These are phyloP conservation scores for Globisporangium cylindrosporum DNA, from an alignment of 352 stramenopile genomes.

Conservation along the genomic window DNA sequence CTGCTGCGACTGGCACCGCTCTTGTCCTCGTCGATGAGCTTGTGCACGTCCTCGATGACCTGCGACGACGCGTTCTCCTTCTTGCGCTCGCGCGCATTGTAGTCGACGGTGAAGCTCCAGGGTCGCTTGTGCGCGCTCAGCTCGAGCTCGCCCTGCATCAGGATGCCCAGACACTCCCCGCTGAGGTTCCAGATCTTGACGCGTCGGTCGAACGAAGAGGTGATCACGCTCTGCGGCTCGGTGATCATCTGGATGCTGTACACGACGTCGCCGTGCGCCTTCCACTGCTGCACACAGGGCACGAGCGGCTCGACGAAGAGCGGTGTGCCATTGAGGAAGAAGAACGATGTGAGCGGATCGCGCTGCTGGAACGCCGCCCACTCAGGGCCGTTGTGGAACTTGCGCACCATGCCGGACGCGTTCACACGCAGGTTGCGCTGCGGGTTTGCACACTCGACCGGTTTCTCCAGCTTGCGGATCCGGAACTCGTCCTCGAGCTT, in stretches of 20 bases:
- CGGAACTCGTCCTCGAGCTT: conserved; percentile 49
- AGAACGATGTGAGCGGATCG: conserved; percentile 56
- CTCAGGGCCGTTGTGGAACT: conserved; percentile 60
- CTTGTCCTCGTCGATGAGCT: conserved; percentile 23
- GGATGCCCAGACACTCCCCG: conserved; percentile 64
- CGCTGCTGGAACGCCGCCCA: conserved; percentile 49
- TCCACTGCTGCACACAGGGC: conserved; percentile 56
- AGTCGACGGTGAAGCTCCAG: conserved; percentile 78
- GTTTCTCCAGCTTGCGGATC: conserved; percentile 41
- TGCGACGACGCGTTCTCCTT: conserved; percentile 54
- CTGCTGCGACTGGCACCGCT: conserved; percentile 6
- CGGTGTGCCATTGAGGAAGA: conserved; percentile 51
- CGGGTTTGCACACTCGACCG: conserved; percentile 68
- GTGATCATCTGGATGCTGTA: conserved; percentile 76
- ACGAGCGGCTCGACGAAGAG: conserved; percentile 32
- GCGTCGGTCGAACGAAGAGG: conserved; percentile 73
- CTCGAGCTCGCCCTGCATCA: conserved; percentile 71
- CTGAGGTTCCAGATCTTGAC: conserved; percentile 71
- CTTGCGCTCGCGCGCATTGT: conserved; percentile 61
- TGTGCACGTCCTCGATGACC: conserved; percentile 61
- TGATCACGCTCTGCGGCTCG: conserved; percentile 66
- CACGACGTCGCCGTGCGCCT: conserved; percentile 68
- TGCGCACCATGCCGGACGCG: conserved; percentile 62
- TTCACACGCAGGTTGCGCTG: conserved; percentile 74
- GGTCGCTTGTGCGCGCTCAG: conserved; percentile 28